These are phyloP conservation scores for Sutorius australiensis DNA, from an alignment of 768 basidiomycete genomes.

Conservation along the genomic window DNA sequence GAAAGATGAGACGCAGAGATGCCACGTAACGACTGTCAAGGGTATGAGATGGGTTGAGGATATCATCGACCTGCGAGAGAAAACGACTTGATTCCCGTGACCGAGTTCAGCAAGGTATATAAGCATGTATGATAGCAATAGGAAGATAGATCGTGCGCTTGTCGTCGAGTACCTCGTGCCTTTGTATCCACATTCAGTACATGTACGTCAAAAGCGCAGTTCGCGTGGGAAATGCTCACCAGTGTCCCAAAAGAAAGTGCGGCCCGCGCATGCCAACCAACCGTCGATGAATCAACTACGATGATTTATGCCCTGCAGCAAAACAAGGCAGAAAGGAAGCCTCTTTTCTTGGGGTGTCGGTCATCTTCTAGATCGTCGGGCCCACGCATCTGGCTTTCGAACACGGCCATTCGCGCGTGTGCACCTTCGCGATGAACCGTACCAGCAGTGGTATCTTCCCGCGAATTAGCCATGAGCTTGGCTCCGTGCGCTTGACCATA, in stretches of 20 bases:
- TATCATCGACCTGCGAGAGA: conserved; percentile 33
- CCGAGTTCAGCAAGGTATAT: conserved; percentile 31
- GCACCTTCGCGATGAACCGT: conserved; percentile 31
- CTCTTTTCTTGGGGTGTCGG: conserved; percentile 57
- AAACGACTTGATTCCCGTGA: conserved; percentile 25
- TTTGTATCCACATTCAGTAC: conserved; percentile 4
- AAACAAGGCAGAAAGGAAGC: conserved; percentile 59
- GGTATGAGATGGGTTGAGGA: conserved; percentile 25
- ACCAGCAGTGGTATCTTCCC: conserved; percentile 51
- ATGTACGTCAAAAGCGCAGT: background rate
- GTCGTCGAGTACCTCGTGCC: conserved; percentile 31
- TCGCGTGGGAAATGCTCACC: conserved; percentile 14
- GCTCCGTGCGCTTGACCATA: conserved; percentile 52
- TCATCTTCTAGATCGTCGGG: conserved; percentile 63
- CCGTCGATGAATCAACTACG: conserved; percentile 21
- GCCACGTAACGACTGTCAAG: conserved; percentile 29
- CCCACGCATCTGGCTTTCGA: conserved; percentile 63
- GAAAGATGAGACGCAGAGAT: conserved; percentile 12
- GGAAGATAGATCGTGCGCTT: conserved; percentile 30
- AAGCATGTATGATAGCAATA: conserved; percentile 32
- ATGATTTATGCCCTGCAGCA: conserved; percentile 61
- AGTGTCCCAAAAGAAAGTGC: conserved; percentile 25
- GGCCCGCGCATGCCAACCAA: conserved; percentile 28
- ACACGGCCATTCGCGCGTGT: conserved; percentile 55
- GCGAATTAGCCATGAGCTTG: conserved; percentile 49